Evolutionary conservation across 345 rosid species (phyloP), one percentile per base, ranked within the genome.

Genomic region (Eucalyptus marginata): DNA sequence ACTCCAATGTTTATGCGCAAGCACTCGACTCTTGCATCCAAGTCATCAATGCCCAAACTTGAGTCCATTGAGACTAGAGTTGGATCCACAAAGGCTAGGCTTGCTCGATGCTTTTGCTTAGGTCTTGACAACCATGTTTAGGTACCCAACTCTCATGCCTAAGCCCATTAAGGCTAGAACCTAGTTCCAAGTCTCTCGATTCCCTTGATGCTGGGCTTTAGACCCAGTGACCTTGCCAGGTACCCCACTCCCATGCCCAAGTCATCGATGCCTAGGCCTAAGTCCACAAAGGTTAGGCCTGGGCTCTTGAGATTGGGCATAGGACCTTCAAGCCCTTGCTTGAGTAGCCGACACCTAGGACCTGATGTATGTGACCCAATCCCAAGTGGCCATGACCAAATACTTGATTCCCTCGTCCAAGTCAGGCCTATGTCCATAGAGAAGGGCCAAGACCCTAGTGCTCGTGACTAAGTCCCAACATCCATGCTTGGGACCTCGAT

Each of bases 401-500:
- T 17, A 68, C 22, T 68, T 1, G 3, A 68, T 40, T 68, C 44
- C 13, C 44, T 33, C 0, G 2, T 68, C 44, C 80, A 33, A 68
- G 24, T 33, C 7, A 33, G 3, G 80, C 44, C 25, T 17, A 33
- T 4, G 80, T 68, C 24, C 44, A 33, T 20, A 33, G 2, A 33
- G 44, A 68, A 16, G 6, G 24, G 24, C 7, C 2, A 1, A 33
- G 80, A 33, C 80, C 80, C 44, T 68, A 33, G 24, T 16, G 44
- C 13, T 33, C 4, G 2, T 33, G 44, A 68, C 1, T 17, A 18
- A 33, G 4, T 68, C 25, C 25, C 7, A 5, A 17, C 0, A 1
- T 7, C 12, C 80, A 68, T 3, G 7, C 44, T 0, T 5, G 1
- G 1, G 44, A 33, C 43, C 80, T 0, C 0, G 0, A 0, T 33